phyloP scores from a whole-genome alignment of 2,329 filamentous ascomycete genomes.

The Fusarium coicis region DNA sequence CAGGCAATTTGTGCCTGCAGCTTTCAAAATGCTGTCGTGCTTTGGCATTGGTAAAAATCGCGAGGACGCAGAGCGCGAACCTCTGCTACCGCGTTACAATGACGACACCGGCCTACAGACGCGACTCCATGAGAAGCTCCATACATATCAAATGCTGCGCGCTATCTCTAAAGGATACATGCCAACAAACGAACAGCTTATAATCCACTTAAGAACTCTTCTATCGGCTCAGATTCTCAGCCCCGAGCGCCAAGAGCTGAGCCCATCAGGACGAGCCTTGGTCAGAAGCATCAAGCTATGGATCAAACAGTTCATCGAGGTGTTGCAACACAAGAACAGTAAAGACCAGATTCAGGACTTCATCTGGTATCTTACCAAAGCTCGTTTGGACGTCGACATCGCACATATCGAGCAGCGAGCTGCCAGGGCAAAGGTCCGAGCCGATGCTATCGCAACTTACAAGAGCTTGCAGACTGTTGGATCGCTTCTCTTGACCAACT shows the following conservation, averaged over 20 bases:
- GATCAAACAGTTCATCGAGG: constrained; percentile 82
- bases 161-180: constrained; percentile 87
- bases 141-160: constrained; percentile 90
- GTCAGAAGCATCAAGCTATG: constrained; percentile 77
- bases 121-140: constrained; percentile 86
- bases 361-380: constrained; percentile 83
- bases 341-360: constrained; percentile 91
- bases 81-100: constrained; percentile 83
- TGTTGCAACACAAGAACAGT: constrained; percentile 84
- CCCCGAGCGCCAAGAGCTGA: constrained; percentile 74
- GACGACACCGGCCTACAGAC: constrained; percentile 84
- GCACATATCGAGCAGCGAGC: constrained; percentile 45
- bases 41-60: constrained; percentile 65
- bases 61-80: constrained; percentile 73
- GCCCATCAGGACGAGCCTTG: constrained; percentile 79
- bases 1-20: not conserved
- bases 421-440: constrained; percentile 46
- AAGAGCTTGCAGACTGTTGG: constrained; percentile 85
- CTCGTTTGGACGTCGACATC: constrained; percentile 63
- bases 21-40: constrained; percentile 67
- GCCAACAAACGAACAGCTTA: constrained; percentile 88
- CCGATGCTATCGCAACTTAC: constrained; percentile 63
- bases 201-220: constrained; percentile 82
- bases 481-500: constrained; percentile 86
- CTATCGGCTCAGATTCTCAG: constrained; percentile 83